Evolutionary conservation across 148 eudicot genomes (phyloP), one percentile per base, ranked within the genome.

Genomic region (Vaccinium darrowii): DNA sequence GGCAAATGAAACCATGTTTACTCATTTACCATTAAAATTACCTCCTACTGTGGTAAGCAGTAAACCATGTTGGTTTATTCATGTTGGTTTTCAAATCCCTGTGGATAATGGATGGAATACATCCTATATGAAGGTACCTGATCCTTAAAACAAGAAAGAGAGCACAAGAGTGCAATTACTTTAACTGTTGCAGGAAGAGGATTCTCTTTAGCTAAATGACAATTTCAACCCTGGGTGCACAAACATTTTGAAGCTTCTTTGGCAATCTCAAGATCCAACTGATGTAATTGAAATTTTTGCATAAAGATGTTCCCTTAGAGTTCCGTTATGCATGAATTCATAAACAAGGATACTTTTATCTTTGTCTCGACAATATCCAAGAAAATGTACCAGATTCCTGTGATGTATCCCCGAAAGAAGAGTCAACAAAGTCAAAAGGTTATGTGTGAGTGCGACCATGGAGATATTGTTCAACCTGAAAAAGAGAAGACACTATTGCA

Each of bases 401-500:
- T 97, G 99, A 91, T 97, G 98, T 86, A 97, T 97, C 84, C 98
- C 90, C 74, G 99, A 97, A 84, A 97, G 98, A 83, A 97, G 98
- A 84, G 94, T 91, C 73, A 97, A 98, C 99, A 95, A 81, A 6
- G 30, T 58, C 63, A 71, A 57, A 80, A 33, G 36, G 36, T 33
- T 33, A 33, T 1, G 36, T 33, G 36, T 33, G 36, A 33, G 36
- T 33, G 36, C 36, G 2, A 33, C 36, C 36, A 33, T 0, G 2
- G 36, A 33, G 36, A 33, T 33, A 33, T 33, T 33, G 36, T 33
- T 33, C 36, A 33, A 33, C 36, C 36, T 33, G 36, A 2, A 33
- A 33, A 33, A 33, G 36, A 33, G 36, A 33, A 33, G 36, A 33
- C 1, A 33, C 36, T 33, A 33, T 33, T 33, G 1, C 36, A 1